Base-by-base conservation (phyloP, 176 grass and related monocot species). In the Raddia guianensis region DNA sequence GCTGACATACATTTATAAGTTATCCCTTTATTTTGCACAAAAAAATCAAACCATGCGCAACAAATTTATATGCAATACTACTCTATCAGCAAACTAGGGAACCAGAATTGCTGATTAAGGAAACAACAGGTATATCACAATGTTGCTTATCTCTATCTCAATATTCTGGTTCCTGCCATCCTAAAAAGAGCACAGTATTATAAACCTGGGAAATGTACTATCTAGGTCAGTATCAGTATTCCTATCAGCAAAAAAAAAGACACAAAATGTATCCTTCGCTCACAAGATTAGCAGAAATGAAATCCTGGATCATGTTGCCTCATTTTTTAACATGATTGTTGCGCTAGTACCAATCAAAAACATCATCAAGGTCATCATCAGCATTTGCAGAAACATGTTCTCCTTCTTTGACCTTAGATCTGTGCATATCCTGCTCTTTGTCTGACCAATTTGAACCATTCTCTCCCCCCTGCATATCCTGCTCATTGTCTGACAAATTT, bases 271-370 rank as follows among this genome's bases (percentile, higher is more conserved):
- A 34, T 34, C 59, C 51, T 33, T 74, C 44, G 68, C 75, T 54
- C 35, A 53, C 32, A 62, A 57, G 64, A 58, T 52, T 45, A 42
- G 47, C 40, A 63, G 12, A 70, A 75, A 70, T 70, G 48, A 63
- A 16, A 40, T 40, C 49, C 40, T 53, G 51, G 19, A 18, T 63
- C 14, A 34, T 72, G 18, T 46, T 34, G 46, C 20, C 63, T 51
- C 10, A 74, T 68, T 51, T 68, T 40, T 68, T 13, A 67, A 49
- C 46, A 8, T 80, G 54, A 35, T 63, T 33, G 59, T 51, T 8
- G 3, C 21, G 49, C 57, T 89, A 89, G 79, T 89, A 85, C 86
- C 86, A 89, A 83, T 89, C 86, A 76, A 86, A 91, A 58, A 80
- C 74, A 80, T 66, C 58, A 27, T 45, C 83, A 69, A 82, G 64